Evolutionary conservation across 371 early-diverging fungal species (phyloP).

Genomic region (Rhizopus sp.): DNA sequence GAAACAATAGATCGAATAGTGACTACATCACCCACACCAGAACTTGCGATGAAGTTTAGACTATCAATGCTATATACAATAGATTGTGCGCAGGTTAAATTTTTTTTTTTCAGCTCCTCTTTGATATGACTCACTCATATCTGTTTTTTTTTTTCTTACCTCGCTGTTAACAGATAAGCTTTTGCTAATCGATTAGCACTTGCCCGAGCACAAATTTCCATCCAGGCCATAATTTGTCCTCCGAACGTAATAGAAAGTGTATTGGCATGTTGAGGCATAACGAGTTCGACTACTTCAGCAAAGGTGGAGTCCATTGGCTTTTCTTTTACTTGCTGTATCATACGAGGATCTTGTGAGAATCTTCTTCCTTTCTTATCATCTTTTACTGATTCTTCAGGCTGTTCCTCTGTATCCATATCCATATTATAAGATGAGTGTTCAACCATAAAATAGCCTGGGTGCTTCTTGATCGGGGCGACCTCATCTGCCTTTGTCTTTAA

Average conservation of each 20-base stretch:
- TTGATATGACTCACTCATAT: constrained; percentile 13
- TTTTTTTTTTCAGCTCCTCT: constrained; percentile 2
- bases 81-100: background rate
- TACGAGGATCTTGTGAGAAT: constrained; percentile 42
- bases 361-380: constrained; percentile 26
- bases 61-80: constrained; percentile 45
- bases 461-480: constrained; percentile 38
- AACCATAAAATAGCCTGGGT: constrained; percentile 31
- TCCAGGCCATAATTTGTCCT: constrained; percentile 80
- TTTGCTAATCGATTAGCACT: constrained; percentile 65
- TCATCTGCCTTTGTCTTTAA: constrained; percentile 28
- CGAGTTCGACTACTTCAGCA: constrained; percentile 68
- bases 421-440: constrained; percentile 8
- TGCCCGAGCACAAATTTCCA: constrained; percentile 70
- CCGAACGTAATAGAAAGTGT: constrained; percentile 75
- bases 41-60: constrained; percentile 53
- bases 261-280: constrained; percentile 81
- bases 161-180: constrained; percentile 62
- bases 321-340: constrained; percentile 32
- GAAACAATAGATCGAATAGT: constrained; percentile 63
- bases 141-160: constrained; percentile 36
- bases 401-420: constrained; percentile 5
- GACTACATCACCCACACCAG: constrained; percentile 62
- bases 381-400: constrained; percentile 6
- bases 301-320: constrained; percentile 54